Base-by-base conservation (phyloP, 306 rosid genomes). In the Castanea sativa region DNA sequence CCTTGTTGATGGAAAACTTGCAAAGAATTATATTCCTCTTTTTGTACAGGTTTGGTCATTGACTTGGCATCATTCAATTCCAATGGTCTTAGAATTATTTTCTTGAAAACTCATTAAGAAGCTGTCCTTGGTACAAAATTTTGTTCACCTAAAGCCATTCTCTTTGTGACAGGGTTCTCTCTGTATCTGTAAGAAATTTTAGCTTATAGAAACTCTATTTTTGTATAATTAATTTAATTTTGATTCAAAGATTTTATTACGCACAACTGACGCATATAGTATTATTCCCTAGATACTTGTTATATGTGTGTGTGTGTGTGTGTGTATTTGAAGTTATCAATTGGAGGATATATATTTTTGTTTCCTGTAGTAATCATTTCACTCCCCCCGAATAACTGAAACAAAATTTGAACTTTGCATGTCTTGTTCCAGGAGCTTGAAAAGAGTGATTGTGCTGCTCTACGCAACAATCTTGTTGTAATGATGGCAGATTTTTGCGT, bases 401-500 rank as follows among this genome's bases (percentile, higher is more conserved):
- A n/a, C 75, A 70, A 74, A 71, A 43, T 16, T 60, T 58, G 45
- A 57, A 83, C 41, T 16, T 59, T 35, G 49, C 38, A 20, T 80
- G 49, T 73, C 25, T 52, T 60, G 25, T 43, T 68, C 19, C 76
- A 94, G 99, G 97, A 92, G 85, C 97, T 94, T 86, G 97, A 85
- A 83, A 91, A 87, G 82, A 87, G 90, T 78, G 91, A 90, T 45
- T 85, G 83, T 77, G 97, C 99, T 18, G 90, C 97, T 35, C 95
- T 92, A 67, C 97, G 99, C 83, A 94, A 91, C 85, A 94, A 94
- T 86, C 89, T 94, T 76, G 89, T 92, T 16, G 93, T 92, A 69
- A 84, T 77, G 85, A 92, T 94, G 92, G 85, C 99, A 76, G 99
- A 94, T 82, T 94, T 94, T 84, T 94, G 99, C 56, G 90, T 94